A percentile compares a stretch with the other conserved stretches of the same genome.
phyloP scores from a whole-genome alignment of 306 rosid species.

The Elaeagnus macrophylla region DNA sequence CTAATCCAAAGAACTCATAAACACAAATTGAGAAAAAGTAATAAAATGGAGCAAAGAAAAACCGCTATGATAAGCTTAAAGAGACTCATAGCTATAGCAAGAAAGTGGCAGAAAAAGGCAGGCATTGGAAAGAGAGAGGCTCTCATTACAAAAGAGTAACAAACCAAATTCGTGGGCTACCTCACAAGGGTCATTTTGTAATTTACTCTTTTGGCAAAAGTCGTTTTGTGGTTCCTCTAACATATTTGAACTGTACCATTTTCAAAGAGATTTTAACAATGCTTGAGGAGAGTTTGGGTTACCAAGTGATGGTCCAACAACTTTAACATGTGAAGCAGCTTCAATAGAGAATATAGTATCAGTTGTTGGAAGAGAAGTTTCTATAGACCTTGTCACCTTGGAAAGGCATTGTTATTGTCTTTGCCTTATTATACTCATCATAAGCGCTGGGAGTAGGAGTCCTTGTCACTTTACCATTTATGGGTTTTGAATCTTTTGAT shows the following conservation, averaged over 20 bases:
- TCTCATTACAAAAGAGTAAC: constrained; percentile 16
- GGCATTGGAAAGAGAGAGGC: constrained; percentile 9
- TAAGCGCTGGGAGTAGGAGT: too few relatives aligned
- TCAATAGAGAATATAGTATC: constrained; percentile 21
- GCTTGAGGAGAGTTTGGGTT: constrained; percentile 25
- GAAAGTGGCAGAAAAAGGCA: constrained; percentile 26
- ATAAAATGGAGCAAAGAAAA: not conserved
- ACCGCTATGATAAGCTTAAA: constrained; percentile 12
- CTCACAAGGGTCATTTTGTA: constrained; percentile 28
- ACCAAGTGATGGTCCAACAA: constrained; percentile 24
- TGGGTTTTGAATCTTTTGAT: too few relatives aligned
- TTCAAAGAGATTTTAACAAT: constrained; percentile 24
- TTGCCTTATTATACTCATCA: not conserved
- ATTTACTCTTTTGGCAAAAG: constrained; percentile 17
- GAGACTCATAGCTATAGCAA: constrained; percentile 18
- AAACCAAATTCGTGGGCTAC: not conserved
- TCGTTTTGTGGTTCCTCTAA: constrained; percentile 26
- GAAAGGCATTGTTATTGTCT: constrained; percentile 17
- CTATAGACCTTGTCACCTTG: constrained; percentile 20
- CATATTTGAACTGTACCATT: constrained; percentile 16
- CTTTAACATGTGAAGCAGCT: constrained; percentile 22
- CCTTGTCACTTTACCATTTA: too few relatives aligned
- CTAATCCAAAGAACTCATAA: not conserved
- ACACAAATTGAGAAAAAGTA: too few relatives aligned
- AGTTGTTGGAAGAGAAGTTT: constrained; percentile 2